A percentile compares a stretch with the other conserved stretches of the same genome.
These are phyloP conservation scores for Pezicula carpinea DNA, from an alignment of 2,329 filamentous ascomycete species.

Conservation along the genomic window DNA sequence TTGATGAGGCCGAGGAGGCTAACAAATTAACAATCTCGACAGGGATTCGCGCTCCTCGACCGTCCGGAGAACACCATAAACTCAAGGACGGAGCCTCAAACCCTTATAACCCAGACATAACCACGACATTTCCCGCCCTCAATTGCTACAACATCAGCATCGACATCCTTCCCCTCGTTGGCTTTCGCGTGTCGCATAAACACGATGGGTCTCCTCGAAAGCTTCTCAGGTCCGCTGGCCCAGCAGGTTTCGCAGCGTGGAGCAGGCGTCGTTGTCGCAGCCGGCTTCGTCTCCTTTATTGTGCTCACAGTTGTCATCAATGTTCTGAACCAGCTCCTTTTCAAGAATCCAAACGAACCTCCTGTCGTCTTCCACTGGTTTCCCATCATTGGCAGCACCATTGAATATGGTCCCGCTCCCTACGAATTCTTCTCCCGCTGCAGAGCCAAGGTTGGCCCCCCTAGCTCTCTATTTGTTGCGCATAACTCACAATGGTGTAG, in stretches of 20 bases:
- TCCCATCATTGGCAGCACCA: slow-evolving; percentile 81
- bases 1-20: neutral
- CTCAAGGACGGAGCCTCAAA: neutral
- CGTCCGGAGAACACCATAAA: neutral
- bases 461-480: slow-evolving; percentile 28
- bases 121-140: neutral
- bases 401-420: slow-evolving; percentile 93
- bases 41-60: neutral
- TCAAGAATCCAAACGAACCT: slow-evolving; percentile 77
- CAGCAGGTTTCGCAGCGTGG: slow-evolving; percentile 25
- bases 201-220: slow-evolving; percentile 27
- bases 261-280: slow-evolving; percentile 19
- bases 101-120: too few relatives aligned
- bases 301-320: slow-evolving; percentile 66
- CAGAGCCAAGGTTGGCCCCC: slow-evolving; percentile 61
- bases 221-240: slow-evolving; percentile 20
- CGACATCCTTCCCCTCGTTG: slow-evolving; percentile 1
- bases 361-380: slow-evolving; percentile 79
- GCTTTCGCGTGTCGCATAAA: slow-evolving; percentile 1
- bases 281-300: slow-evolving; percentile 34
- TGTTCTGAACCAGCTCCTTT: slow-evolving; percentile 72
- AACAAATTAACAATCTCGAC: neutral
- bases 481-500: slow-evolving; percentile 35
- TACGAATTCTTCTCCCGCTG: slow-evolving; percentile 76
- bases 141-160: neutral